Base-by-base conservation (phyloP, 148 eudicot species). In the Chenopodium quinoa region DNA sequence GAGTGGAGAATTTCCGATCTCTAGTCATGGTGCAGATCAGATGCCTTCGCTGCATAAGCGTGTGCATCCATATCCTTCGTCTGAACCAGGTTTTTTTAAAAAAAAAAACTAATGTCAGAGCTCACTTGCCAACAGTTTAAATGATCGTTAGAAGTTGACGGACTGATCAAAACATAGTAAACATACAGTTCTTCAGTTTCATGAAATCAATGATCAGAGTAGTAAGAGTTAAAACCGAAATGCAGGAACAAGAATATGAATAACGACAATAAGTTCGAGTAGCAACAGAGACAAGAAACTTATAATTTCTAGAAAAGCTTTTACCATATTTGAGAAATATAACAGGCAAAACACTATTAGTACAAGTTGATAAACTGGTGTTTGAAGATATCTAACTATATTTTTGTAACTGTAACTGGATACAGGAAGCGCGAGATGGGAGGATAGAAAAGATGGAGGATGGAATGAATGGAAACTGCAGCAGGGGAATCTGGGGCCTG, bases 391-490 rank as follows among this genome's bases (percentile, higher is more conserved):
- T 22, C n/a, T 31, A 5, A 74, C 62, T n/a, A 48, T 27, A 7
- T 5, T 0, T 76, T 48, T 48, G 56, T 12, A 17, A 71, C 48
- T 62, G 77, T 22, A 31, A 66, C 25, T 77, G 75, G 56, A 54
- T 77, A 29, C 88, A 94, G 98, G 97, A 84, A 92, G 92, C 86
- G 91, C 88, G 63, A 88, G 92, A 89, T 93, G 97, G 98, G 97
- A 91, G 73, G 98, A 91, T 17, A 91, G 84, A 85, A 94, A 90
- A 82, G 98, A 91, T 75, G 90, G 91, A 76, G 93, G 92, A 37
- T 93, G 98, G 98, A 93, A 94, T 75, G 97, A 94, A 19, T 94
- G 98, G 98, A 94, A 90, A 86, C 79, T 86, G 81, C 95, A 94
- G 83, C 98, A 94, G 77, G 97, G 98, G n/a, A 91, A 91, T 85